phyloP scores from a whole-genome alignment of 163 green algal genomes.

The Volvox carteri region DNA sequence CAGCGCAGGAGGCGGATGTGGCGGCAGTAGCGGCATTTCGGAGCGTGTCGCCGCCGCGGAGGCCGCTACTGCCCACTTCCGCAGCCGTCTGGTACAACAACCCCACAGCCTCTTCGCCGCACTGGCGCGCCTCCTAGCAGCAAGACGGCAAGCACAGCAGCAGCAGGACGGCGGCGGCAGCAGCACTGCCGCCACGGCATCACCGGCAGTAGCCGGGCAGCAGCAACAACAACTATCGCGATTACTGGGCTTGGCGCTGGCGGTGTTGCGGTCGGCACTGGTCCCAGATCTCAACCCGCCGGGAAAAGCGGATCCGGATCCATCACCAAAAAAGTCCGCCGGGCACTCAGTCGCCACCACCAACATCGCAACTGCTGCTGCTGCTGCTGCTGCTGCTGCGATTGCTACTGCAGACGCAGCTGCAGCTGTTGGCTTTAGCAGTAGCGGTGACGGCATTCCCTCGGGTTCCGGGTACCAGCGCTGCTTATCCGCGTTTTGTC shows the following conservation, averaged over 20 bases:
- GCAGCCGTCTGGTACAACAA: conserved; percentile 1
- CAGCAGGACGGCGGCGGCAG: background rate
- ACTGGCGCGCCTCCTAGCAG: conserved; percentile 32
- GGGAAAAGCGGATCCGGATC: no score
- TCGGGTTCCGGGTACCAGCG: background rate
- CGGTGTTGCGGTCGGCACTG: conserved; percentile 38
- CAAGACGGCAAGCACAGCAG: conserved; percentile 8
- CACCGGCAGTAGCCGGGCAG: background rate
- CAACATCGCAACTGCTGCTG: no score
- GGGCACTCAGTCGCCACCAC: no score
- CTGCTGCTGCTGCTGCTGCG: no score
- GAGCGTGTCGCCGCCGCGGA: conserved; percentile 22
- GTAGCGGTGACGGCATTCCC: background rate
- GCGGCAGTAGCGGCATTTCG: background rate
- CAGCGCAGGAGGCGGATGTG: background rate
- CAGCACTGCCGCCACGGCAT: background rate
- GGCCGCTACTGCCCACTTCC: background rate
- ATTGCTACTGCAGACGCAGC: background rate
- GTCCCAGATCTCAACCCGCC: conserved; percentile 30
- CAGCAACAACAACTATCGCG: conserved; percentile 38
- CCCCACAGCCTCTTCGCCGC: conserved; percentile 52
- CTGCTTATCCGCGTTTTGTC: conserved; percentile 42
- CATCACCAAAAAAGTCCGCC: no score
- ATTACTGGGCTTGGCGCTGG: conserved; percentile 42
- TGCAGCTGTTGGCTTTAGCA: background rate